Evolutionary conservation across 2,329 filamentous ascomycete species (phyloP).

Genomic region (Leptographium galeiforme): DNA sequence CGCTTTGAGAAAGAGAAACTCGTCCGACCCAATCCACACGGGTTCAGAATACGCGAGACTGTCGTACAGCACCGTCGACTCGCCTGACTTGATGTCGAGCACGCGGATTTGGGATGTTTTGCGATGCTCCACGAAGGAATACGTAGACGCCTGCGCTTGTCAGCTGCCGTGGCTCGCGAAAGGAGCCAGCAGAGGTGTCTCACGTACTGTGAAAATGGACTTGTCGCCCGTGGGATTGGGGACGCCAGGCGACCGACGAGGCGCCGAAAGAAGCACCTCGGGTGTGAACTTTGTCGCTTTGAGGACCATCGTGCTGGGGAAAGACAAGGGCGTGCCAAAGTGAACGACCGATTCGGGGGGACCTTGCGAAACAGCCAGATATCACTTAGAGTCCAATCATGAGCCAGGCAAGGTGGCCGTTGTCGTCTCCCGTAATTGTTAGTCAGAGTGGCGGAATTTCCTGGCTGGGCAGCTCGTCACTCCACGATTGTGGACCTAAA

Average conservation of each 20-base stretch:
- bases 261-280: constrained; percentile 62
- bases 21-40: constrained; percentile 60
- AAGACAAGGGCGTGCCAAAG: not conserved
- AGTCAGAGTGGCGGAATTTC: too few relatives aligned
- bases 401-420: too few relatives aligned
- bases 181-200: too few relatives aligned
- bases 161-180: not conserved
- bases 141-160: constrained; percentile 45
- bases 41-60: constrained; percentile 55
- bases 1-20: constrained; percentile 41
- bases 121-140: constrained; percentile 65
- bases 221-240: constrained; percentile 56
- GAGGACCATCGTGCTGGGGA: constrained; percentile 46
- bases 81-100: constrained; percentile 53
- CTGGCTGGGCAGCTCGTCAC: too few relatives aligned
- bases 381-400: too few relatives aligned
- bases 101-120: constrained; percentile 55
- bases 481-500: too few relatives aligned
- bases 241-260: constrained; percentile 54
- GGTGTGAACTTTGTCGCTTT: constrained; percentile 60
- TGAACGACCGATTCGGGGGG: too few relatives aligned
- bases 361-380: too few relatives aligned
- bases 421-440: too few relatives aligned
- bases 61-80: constrained; percentile 52
- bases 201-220: constrained; percentile 47